A percentile compares a stretch with the other conserved stretches of the same genome.
phyloP scores from a whole-genome alignment of 768 basidiomycete species.

The Rhizopogon vinicolor region DNA sequence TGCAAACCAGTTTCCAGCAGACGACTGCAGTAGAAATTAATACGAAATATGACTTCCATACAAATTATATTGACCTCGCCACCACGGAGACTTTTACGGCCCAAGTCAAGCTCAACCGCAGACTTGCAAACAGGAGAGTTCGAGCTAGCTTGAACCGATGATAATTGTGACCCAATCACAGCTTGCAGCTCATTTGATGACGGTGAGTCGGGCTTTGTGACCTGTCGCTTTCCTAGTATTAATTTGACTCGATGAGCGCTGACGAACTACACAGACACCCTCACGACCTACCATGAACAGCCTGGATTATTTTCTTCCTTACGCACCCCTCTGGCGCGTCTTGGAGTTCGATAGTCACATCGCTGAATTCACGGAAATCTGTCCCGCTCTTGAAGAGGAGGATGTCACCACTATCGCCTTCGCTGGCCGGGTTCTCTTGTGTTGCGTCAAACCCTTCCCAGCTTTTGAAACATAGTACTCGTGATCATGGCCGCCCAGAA shows the following conservation, averaged over 20 bases:
- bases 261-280: background rate
- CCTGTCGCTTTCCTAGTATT: conserved; percentile 60
- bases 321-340: conserved; percentile 54
- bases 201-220: conserved; percentile 52
- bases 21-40: conserved; percentile 40
- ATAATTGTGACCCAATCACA: conserved; percentile 59
- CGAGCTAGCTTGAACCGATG: conserved; percentile 63
- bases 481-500: conserved; percentile 91
- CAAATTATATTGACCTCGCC: conserved; percentile 45
- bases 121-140: conserved; percentile 75
- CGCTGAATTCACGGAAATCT: too few relatives aligned
- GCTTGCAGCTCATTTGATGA: conserved; percentile 51
- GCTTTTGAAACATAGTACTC: conserved; percentile 72
- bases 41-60: background rate
- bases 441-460: conserved; percentile 65
- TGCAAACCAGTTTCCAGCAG: conserved; percentile 78
- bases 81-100: conserved; percentile 71
- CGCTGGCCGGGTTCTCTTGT: conserved; percentile 55
- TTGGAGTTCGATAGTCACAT: too few relatives aligned
- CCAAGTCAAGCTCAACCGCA: conserved; percentile 62
- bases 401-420: conserved; percentile 67
- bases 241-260: background rate
- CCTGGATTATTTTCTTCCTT: conserved; percentile 58
- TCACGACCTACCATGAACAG: conserved; percentile 47
- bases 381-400: too few relatives aligned